phyloP scores from a whole-genome alignment of 345 rosid genomes.

The Populus ilicifolia region DNA sequence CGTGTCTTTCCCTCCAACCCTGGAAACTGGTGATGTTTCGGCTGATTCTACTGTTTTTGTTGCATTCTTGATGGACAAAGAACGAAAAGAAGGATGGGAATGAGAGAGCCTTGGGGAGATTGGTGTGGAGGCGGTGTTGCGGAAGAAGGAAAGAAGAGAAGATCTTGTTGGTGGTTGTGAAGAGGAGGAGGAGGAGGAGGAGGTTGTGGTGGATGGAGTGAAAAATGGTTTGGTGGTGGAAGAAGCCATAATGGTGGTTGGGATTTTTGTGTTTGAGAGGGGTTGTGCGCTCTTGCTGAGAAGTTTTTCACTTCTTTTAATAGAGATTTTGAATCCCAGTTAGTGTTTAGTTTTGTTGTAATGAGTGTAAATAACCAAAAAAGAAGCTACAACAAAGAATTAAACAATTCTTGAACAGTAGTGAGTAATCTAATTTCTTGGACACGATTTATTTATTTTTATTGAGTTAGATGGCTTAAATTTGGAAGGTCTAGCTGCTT shows the following conservation, averaged over 20 bases:
- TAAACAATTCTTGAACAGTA: not conserved
- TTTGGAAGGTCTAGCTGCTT: not conserved
- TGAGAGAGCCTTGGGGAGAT: constrained; percentile 16
- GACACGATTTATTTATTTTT: not conserved
- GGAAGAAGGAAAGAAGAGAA: constrained; percentile 21
- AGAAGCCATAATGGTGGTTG: not conserved
- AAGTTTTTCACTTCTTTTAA: not conserved
- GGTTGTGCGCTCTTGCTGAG: not conserved
- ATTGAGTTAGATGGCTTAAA: not conserved
- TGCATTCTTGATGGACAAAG: constrained; percentile 7
- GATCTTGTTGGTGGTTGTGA: constrained; percentile 18
- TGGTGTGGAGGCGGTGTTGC: constrained; percentile 20
- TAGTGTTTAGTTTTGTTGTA: not conserved
- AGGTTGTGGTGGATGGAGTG: not conserved
- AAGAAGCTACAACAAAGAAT: not conserved
- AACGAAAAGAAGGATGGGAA: not conserved
- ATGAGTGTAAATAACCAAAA: not conserved
- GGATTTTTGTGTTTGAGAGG: not conserved
- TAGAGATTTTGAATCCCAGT: not conserved
- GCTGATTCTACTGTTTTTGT: constrained; percentile 18
- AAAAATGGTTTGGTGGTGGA: constrained; percentile 8
- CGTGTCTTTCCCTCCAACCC: not conserved
- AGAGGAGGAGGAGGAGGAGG: constrained; percentile 16
- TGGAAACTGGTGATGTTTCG: not conserved
- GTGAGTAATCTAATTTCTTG: not conserved